phyloP scores from a whole-genome alignment of 164 flowering plant species.

The Pachysandra terminalis region DNA sequence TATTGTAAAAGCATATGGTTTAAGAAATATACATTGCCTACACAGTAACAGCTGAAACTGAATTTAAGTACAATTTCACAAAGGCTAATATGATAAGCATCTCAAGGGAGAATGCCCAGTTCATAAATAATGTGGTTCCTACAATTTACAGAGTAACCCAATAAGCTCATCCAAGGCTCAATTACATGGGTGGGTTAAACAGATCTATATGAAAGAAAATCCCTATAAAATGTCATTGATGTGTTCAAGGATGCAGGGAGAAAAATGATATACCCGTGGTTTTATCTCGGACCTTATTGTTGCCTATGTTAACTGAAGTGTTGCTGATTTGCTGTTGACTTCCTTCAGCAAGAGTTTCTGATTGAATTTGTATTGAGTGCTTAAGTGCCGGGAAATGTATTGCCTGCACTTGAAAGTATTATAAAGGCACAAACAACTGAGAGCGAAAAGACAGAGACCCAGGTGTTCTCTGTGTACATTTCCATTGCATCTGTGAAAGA shows the following conservation, averaged over 20 bases:
- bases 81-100: neutral
- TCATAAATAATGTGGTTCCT: conserved; percentile 1
- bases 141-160: conserved; percentile 15
- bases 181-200: conserved; percentile 9
- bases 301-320: neutral
- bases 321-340: neutral
- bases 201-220: conserved; percentile 5
- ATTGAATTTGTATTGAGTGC: neutral
- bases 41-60: neutral
- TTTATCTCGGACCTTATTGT: conserved; percentile 12
- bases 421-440: conserved; percentile 97
- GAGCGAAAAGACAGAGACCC: conserved; percentile 94
- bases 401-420: conserved; percentile 73
- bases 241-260: conserved; percentile 17
- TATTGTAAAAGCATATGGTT: too few relatives aligned
- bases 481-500: conserved; percentile 99
- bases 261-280: conserved; percentile 14
- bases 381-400: conserved; percentile 56
- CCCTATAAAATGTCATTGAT: conserved; percentile 1
- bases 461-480: conserved; percentile 92
- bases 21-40: too few relatives aligned
- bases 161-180: conserved; percentile 5
- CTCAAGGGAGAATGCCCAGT: conserved; percentile 11
- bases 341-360: conserved; percentile 7
- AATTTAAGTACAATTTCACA: conserved; percentile 12